Percentiles rank a stretch among this genome's conserved stretches.
These are phyloP conservation scores for Logfia minima DNA, from an alignment of 129 eudicot genomes.

Conservation along the genomic window DNA sequence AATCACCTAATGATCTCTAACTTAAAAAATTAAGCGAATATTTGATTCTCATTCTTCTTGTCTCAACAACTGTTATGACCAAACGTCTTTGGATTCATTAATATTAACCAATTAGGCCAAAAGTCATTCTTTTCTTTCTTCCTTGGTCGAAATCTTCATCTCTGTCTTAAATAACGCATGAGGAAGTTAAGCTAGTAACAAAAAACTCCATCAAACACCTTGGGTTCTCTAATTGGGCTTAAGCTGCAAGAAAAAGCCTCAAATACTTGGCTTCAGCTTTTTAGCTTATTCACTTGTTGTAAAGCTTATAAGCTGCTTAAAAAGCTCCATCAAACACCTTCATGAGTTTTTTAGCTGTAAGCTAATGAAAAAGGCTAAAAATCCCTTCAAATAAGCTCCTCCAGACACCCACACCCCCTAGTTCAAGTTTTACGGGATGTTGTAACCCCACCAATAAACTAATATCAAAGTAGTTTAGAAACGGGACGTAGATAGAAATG, in stretches of 20 bases:
- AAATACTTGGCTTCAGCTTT: too few species aligned
- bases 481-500: not conserved
- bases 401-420: not conserved
- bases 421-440: not conserved
- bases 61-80: not conserved
- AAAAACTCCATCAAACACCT: too few species aligned
- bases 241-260: not conserved
- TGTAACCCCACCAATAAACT: not conserved
- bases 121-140: not conserved
- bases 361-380: too few species aligned
- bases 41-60: not conserved
- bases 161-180: not conserved
- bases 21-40: not conserved
- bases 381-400: too few species aligned
- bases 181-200: not conserved
- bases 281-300: too few species aligned
- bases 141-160: not conserved
- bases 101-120: not conserved
- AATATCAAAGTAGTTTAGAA: not conserved
- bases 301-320: too few species aligned
- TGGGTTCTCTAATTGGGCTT: not conserved
- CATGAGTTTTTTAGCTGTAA: too few species aligned
- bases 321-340: too few species aligned
- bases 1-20: not conserved
- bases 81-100: not conserved